phyloP scores from a whole-genome alignment of 495 filamentous ascomycete species.

The Hyaloscypha hepaticicola region DNA sequence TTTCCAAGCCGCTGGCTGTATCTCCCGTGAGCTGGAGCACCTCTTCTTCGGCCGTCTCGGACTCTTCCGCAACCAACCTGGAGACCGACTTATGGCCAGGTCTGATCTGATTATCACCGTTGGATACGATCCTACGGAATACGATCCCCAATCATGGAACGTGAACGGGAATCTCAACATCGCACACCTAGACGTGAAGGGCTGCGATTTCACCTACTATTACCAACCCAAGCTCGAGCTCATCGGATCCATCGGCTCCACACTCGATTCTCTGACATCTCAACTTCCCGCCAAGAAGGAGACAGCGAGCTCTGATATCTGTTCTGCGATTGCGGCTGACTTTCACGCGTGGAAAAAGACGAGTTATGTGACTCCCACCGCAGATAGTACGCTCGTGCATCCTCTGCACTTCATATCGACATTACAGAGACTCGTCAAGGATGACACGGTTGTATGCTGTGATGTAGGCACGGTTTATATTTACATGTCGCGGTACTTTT shows the following conservation, averaged over 20 bases:
- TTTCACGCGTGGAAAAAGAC: slow-evolving; percentile 6
- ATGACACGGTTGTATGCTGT: slow-evolving; percentile 33
- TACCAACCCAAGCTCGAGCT: slow-evolving; percentile 38
- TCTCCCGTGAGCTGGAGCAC: slow-evolving; percentile 36
- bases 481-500: slow-evolving; percentile 42
- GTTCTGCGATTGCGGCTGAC: background rate
- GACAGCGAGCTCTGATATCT: slow-evolving; percentile 13
- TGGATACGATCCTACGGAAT: slow-evolving; percentile 42
- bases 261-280: slow-evolving; percentile 31
- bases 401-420: slow-evolving; percentile 38
- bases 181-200: slow-evolving; percentile 35
- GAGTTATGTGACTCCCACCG: background rate
- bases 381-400: slow-evolving; percentile 30
- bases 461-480: slow-evolving; percentile 44
- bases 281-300: slow-evolving; percentile 5
- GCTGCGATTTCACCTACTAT: slow-evolving; percentile 34
- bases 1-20: slow-evolving; percentile 41
- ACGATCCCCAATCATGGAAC: slow-evolving; percentile 40
- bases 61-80: slow-evolving; percentile 42
- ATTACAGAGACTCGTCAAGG: slow-evolving; percentile 33
- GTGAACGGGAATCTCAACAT: slow-evolving; percentile 30
- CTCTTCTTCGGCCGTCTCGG: slow-evolving; percentile 42
- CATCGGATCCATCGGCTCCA: slow-evolving; percentile 34
- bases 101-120: slow-evolving; percentile 39
- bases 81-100: slow-evolving; percentile 36